Conservation (phyloP, 768 basidiomycete species). For the Hortiboletus flavorubellus region DNA sequence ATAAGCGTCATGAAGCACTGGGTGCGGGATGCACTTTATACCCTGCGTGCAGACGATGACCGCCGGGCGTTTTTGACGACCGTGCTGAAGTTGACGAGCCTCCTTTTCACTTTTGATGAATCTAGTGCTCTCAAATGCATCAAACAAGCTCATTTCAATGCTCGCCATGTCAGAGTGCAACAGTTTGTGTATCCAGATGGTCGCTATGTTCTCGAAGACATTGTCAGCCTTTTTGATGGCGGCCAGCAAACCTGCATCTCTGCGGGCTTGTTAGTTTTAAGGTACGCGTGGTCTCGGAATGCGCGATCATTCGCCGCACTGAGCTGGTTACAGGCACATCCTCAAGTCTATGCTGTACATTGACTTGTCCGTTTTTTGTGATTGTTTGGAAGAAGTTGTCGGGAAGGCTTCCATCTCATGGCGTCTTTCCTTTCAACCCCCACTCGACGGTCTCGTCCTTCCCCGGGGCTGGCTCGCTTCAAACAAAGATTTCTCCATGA, state of each 20-base stretch:
- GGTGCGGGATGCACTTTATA: conserved; percentile 35
- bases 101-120: conserved; percentile 20
- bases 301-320: conserved; percentile 23
- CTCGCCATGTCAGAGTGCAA: neutral
- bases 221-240: conserved; percentile 23
- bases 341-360: conserved; percentile 36
- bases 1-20: conserved; percentile 33
- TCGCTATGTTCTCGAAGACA: conserved; percentile 15
- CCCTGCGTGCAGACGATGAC: conserved; percentile 2
- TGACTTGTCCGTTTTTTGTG: conserved; percentile 31
- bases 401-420: too few relatives aligned
- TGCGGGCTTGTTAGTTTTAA: conserved; percentile 28
- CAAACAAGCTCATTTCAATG: conserved; percentile 30
- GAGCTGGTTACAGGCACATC: conserved; percentile 39
- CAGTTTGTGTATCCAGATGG: conserved; percentile 14
- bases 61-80: conserved; percentile 15
- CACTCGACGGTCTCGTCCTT: too few relatives aligned
- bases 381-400: too few relatives aligned
- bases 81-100: neutral
- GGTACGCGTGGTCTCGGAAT: neutral
- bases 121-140: conserved; percentile 35
- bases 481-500: too few relatives aligned
- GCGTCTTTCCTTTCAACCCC: too few relatives aligned
- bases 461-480: too few relatives aligned
- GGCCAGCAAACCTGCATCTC: conserved; percentile 25